phyloP scores from a whole-genome alignment of 129 eudicot species.

The Logfia minima region DNA sequence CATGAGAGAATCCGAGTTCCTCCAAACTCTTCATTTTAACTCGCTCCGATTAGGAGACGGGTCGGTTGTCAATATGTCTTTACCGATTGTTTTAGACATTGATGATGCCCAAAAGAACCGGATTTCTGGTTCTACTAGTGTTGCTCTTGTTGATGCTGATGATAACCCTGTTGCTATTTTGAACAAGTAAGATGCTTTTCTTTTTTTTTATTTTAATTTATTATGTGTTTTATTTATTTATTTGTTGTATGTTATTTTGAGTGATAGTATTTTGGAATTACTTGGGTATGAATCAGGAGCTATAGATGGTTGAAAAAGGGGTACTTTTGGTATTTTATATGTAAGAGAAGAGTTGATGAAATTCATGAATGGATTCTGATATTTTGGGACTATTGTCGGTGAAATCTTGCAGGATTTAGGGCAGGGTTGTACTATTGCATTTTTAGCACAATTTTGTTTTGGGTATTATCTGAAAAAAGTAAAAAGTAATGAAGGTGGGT shows the following conservation, averaged over 20 bases:
- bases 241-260: neutral
- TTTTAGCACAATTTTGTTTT: neutral
- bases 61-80: conserved; percentile 82
- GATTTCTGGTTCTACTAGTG: conserved; percentile 49
- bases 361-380: neutral
- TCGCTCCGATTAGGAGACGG: conserved; percentile 82
- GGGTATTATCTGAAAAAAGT: neutral
- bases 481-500: neutral
- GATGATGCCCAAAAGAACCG: conserved; percentile 60
- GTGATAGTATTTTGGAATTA: neutral
- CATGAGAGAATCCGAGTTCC: conserved; percentile 98
- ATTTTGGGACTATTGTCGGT: neutral
- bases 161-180: conserved; percentile 72
- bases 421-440: neutral
- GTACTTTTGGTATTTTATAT: neutral
- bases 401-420: neutral
- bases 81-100: conserved; percentile 87
- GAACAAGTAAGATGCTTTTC: conserved; percentile 56
- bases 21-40: conserved; percentile 99
- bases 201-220: neutral
- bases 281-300: neutral
- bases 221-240: neutral
- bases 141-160: conserved; percentile 57
- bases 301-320: neutral
- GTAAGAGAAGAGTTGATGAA: neutral